Conservation (phyloP, 169 alveolate species). For the Eimeria acervulina region DNA sequence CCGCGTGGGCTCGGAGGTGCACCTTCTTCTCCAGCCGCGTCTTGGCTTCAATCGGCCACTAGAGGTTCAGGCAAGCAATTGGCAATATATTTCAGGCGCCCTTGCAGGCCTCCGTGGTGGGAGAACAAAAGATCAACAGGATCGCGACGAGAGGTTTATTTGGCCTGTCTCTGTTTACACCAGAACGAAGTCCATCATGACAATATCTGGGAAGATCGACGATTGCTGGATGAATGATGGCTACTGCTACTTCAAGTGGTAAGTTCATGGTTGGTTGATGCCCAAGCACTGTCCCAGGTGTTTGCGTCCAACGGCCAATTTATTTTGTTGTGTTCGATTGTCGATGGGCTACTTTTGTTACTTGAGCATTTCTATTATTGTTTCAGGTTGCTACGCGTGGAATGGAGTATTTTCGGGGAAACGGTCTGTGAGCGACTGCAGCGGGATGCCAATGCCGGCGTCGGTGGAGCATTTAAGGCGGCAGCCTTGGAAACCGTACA, state of each 20-base stretch:
- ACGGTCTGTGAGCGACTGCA: conserved; percentile 62
- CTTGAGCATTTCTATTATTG: too few species aligned
- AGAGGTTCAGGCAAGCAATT: conserved; percentile 9
- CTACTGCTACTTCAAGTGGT: conserved; percentile 73
- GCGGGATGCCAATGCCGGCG: conserved; percentile 13
- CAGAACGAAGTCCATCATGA: not conserved
- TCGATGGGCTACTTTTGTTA: not conserved
- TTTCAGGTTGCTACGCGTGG: conserved; percentile 55
- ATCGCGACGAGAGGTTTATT: not conserved
- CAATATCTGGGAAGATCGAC: not conserved
- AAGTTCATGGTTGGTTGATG: not conserved
- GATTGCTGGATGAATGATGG: conserved; percentile 72
- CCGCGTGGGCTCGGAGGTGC: conserved; percentile 35
- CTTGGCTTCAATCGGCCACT: conserved; percentile 60
- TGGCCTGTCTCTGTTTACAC: conserved; percentile 4
- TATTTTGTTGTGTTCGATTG: not conserved
- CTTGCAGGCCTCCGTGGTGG: not conserved
- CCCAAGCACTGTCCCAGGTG: not conserved
- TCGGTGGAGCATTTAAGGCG: not conserved
- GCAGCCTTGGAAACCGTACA: not conserved
- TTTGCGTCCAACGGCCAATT: not conserved
- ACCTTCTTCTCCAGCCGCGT: conserved; percentile 71
- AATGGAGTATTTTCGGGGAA: not conserved
- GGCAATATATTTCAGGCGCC: not conserved
- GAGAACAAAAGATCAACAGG: not conserved